Base-by-base conservation (phyloP, 2,329 filamentous ascomycete species). In the Furcasterigmium furcatum region DNA sequence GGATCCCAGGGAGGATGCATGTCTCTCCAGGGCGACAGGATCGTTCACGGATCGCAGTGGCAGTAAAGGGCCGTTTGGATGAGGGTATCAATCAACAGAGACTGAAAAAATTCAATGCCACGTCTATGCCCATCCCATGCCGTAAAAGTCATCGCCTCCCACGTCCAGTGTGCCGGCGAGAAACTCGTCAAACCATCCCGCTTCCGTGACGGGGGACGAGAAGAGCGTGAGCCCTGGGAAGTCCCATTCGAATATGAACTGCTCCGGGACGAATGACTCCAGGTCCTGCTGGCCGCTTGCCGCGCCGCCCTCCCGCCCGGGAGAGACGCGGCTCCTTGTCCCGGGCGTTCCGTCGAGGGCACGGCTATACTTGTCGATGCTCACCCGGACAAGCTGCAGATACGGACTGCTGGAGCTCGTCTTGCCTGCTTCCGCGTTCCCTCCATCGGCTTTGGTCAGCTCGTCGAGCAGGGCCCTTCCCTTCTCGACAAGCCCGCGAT, bases 171-270 rank as follows among this genome's bases (percentile, higher is more conserved):
- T 47, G 5, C 53, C 51, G 9, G 51, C 46, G 1, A 60, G 27
- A 22, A 60, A 54, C 21, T 56, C 54, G 32, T 59, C 56, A 4
- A 59, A 44, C 57, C 57, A 60, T 2, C 55, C 52, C 7, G 54
- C 48, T 8, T 56, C 55, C 1, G 54, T 56, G 0, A 50, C 52
- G 2, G 54, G 54, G 4, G 54, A 60, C 2, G 58, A 62, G 42
- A 59, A 80, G 45, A 62, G 72, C 0, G 58, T 77, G 29, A 80
- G 53, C 0, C 74, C 76, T 0, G 76, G 76, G 49, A 80, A 80
- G 48, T 78, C 74, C 76, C 75, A 80, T 47, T 79, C 76, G n/a
- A 77, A 72, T 0, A 77, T 68, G 49, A 80, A 80, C 46, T 80
- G 72, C 49, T 73, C 72, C 0, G 76, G 76, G 1, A 76, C 67